These are phyloP conservation scores for Globisporangium cederbergense DNA, from an alignment of 352 stramenopile species.

Conservation along the genomic window DNA sequence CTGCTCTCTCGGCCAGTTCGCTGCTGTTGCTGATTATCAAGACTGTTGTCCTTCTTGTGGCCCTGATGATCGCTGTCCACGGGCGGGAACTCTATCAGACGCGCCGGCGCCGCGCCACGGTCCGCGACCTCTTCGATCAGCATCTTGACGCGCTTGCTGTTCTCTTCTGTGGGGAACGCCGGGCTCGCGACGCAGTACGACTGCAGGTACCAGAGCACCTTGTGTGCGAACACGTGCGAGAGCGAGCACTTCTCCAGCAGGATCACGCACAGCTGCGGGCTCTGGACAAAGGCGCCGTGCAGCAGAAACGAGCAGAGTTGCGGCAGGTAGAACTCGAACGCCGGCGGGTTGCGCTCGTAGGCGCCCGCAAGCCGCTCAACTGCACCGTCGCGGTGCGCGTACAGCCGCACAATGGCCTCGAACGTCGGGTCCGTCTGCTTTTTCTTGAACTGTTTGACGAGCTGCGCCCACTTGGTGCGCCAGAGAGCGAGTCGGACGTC, in stretches of 20 bases:
- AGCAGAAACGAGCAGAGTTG: slow-evolving; percentile 84
- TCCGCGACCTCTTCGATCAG: slow-evolving; percentile 77
- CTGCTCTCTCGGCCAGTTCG: neutral
- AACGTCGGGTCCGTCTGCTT: slow-evolving; percentile 72
- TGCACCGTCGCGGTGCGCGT: slow-evolving; percentile 69
- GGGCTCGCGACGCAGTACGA: slow-evolving; percentile 73
- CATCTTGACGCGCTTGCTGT: slow-evolving; percentile 60
- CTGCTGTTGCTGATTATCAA: slow-evolving; percentile 22
- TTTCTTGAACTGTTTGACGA: slow-evolving; percentile 65
- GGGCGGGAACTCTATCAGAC: slow-evolving; percentile 34
- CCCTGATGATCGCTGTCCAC: neutral
- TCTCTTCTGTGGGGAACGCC: slow-evolving; percentile 49
- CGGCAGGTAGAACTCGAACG: slow-evolving; percentile 84
- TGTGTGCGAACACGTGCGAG: slow-evolving; percentile 84
- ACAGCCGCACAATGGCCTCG: slow-evolving; percentile 80
- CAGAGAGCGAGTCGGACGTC: slow-evolving; percentile 50
- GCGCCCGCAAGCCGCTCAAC: slow-evolving; percentile 48
- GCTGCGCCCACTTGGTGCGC: slow-evolving; percentile 71
- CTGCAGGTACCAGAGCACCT: slow-evolving; percentile 82
- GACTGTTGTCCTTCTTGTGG: slow-evolving; percentile 16
- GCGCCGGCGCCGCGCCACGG: slow-evolving; percentile 43
- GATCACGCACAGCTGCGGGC: slow-evolving; percentile 60
- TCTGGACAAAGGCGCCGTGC: slow-evolving; percentile 60
- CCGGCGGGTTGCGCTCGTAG: slow-evolving; percentile 51
- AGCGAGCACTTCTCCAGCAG: slow-evolving; percentile 76